Evolutionary conservation across 495 filamentous ascomycete species (phyloP), one percentile per base, ranked within the genome.

Genomic region (Lasiosphaeria hispida): DNA sequence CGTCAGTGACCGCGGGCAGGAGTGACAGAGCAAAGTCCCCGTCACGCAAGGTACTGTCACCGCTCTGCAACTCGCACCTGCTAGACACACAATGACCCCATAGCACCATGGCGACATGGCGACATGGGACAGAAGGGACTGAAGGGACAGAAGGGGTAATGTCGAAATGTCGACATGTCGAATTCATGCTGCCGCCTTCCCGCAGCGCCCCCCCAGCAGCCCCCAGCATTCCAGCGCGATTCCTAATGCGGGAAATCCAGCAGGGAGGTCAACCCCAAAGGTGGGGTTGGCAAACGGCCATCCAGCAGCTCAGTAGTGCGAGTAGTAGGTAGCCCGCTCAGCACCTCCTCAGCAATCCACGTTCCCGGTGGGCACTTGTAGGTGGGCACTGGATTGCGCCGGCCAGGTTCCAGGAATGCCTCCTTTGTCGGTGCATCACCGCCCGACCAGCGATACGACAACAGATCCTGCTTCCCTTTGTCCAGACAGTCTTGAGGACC

Each of bases 341-440:
- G 18, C 35, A 36, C 15, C 40, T 40, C 15, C 23, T 30, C 23
- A 30, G 23, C 23, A 30, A 30, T 48, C 49, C 49, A 49, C 43
- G 50, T 49, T 48, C 13, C 50, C 7, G 43, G 51, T 18, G 33
- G 30, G 30, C 23, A 30, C 23, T 30, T 30, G 23, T 30, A 30
- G 23, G 23, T 30, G 23, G 23, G 23, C 23, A 15, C 40, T 55
- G 8, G 18, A 47, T 3, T 55, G 35, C n/a, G 15, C 49, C 6
- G 49, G 19, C 49, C 40, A 10, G 18, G 33, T 44, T 39, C 15
- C 30, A 6, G 44, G 39, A 42, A 55, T 48, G 44, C 19, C 33
- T 50, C 36, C 41, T 35, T 49, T 55, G 48, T 61, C 59, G 59
- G 59, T 56, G 53, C 48, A 61, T 61, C 59, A 61, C 53, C n/a